A percentile compares a stretch with the other conserved stretches of the same genome.
phyloP scores from a whole-genome alignment of 2,329 filamentous ascomycete species.

The Exophiala sp. region DNA sequence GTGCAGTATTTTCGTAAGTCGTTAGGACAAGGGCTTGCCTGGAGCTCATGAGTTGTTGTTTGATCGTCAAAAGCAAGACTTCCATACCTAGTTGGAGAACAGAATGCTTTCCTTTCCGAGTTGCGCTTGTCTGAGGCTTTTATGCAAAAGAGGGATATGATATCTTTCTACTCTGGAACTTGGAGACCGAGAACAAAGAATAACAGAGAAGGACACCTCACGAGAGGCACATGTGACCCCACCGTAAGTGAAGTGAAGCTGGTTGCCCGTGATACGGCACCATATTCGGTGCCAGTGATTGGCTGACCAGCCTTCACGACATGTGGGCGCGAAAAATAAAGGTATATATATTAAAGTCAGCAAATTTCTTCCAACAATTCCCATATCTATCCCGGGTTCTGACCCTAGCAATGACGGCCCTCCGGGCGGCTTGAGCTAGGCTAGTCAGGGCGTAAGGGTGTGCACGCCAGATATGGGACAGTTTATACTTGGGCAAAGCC shows the following conservation, averaged over 20 bases:
- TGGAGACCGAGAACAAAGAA: no score
- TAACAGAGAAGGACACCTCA: not conserved
- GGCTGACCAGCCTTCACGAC: not conserved
- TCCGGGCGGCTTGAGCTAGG: not conserved
- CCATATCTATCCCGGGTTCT: conserved; percentile 4
- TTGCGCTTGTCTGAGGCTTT: no score
- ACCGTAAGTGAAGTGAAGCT: not conserved
- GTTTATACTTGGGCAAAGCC: not conserved
- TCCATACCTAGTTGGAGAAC: not conserved
- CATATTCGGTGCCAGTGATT: no score
- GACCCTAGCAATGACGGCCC: conserved; percentile 1
- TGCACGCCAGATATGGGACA: conserved; percentile 2
- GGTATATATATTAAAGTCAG: not conserved
- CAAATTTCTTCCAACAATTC: conserved; percentile 2
- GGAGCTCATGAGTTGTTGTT: no score
- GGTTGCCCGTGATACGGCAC: not conserved
- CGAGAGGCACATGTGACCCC: not conserved
- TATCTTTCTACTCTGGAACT: no score
- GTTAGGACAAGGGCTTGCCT: no score
- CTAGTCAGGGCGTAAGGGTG: conserved; percentile 4
- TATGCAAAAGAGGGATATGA: no score
- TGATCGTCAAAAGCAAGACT: no score
- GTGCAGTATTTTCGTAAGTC: no score
- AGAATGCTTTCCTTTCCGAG: not conserved
- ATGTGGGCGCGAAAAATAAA: not conserved